phyloP scores from a whole-genome alignment of 495 filamentous ascomycete genomes.

The Penicillium antarcticum region DNA sequence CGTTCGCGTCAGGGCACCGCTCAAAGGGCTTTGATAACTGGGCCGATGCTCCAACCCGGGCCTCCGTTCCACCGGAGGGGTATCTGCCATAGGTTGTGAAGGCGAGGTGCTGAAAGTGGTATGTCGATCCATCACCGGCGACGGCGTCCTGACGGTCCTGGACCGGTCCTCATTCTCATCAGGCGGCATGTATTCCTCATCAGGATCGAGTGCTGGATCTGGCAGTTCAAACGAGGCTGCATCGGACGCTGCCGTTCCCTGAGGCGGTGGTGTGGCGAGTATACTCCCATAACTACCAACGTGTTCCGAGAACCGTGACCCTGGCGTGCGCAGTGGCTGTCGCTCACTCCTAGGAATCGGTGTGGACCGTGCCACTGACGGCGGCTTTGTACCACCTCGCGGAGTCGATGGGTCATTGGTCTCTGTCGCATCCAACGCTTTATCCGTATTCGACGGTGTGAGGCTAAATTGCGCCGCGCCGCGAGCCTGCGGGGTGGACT shows the following conservation, averaged over 20 bases:
- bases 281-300: slow-evolving; percentile 73
- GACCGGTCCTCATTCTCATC: slow-evolving; percentile 13
- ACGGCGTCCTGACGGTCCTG: slow-evolving; percentile 17
- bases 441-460: slow-evolving; percentile 17
- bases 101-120: slow-evolving; percentile 12
- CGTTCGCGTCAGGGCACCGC: slow-evolving; percentile 14
- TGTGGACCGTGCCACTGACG: slow-evolving; percentile 20
- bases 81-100: slow-evolving; percentile 2
- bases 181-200: slow-evolving; percentile 27
- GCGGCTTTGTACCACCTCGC: slow-evolving; percentile 9
- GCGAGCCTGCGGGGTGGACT: slow-evolving; percentile 29
- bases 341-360: slow-evolving; percentile 27
- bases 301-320: slow-evolving; percentile 36
- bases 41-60: slow-evolving; percentile 10
- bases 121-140: slow-evolving; percentile 27
- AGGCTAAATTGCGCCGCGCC: slow-evolving; percentile 13
- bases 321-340: slow-evolving; percentile 37
- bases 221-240: slow-evolving; percentile 64
- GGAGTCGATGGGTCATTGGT: slow-evolving; percentile 8
- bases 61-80: slow-evolving; percentile 5
- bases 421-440: slow-evolving; percentile 19
- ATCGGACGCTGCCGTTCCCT: slow-evolving; percentile 27
- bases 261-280: slow-evolving; percentile 56
- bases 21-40: slow-evolving; percentile 6
- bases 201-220: slow-evolving; percentile 63